These are phyloP conservation scores for Phytopythium sindhum DNA, from an alignment of 352 stramenopile genomes.

Conservation along the genomic window DNA sequence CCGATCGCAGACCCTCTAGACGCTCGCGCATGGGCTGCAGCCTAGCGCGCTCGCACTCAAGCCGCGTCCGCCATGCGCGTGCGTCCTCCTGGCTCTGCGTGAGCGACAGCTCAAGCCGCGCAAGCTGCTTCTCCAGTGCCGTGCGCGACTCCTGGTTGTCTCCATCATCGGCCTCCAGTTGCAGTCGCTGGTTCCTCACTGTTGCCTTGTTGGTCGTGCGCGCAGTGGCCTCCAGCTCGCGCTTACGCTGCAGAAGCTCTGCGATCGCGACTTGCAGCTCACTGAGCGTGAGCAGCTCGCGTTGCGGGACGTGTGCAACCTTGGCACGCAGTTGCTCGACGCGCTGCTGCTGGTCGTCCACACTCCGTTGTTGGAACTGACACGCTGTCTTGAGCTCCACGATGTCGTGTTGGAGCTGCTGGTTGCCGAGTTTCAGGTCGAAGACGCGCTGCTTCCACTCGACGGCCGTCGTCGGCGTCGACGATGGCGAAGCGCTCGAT, in stretches of 20 bases:
- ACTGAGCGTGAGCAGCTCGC: conserved; percentile 45
- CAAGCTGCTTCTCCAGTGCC: conserved; percentile 44
- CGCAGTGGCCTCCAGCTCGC: conserved; percentile 28
- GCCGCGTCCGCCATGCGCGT: conserved; percentile 32
- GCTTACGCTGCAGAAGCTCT: conserved; percentile 41
- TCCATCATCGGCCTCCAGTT: background rate
- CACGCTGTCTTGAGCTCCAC: conserved; percentile 25
- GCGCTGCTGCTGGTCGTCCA: conserved; percentile 20
- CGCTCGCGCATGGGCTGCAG: conserved; percentile 35
- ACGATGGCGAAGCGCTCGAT: background rate
- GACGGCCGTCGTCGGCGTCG: conserved; percentile 18
- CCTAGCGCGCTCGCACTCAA: conserved; percentile 46
- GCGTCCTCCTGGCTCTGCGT: conserved; percentile 37
- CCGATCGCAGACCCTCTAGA: conserved; percentile 19
- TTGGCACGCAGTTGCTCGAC: conserved; percentile 30
- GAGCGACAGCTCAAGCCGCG: conserved; percentile 26
- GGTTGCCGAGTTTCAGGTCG: conserved; percentile 44
- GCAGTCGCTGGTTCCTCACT: background rate
- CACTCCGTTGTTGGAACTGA: conserved; percentile 19
- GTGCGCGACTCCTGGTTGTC: conserved; percentile 13
- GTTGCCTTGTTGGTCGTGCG: background rate
- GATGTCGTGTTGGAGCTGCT: conserved; percentile 28
- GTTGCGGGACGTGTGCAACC: conserved; percentile 30
- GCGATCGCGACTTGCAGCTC: conserved; percentile 56
- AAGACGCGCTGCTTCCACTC: conserved; percentile 46